Evolutionary conservation across 352 stramenopile genomes (phyloP).

Genomic region (Pseudoperonospora humuli): DNA sequence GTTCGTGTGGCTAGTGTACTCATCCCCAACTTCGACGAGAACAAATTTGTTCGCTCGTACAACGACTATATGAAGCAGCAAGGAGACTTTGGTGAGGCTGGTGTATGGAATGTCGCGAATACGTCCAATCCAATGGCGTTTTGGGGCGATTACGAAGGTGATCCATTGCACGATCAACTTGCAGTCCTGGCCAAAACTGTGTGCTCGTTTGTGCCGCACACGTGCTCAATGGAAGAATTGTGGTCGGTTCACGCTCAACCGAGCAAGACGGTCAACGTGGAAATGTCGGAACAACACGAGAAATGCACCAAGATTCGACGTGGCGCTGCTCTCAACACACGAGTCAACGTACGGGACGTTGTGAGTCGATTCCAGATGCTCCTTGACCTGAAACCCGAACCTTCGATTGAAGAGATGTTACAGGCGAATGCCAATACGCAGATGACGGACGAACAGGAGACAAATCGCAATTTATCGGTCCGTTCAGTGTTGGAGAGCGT

Average conservation of each 20-base stretch:
- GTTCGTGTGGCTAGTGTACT: constrained; percentile 20
- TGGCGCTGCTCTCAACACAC: constrained; percentile 1
- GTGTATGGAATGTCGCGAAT: constrained; percentile 29
- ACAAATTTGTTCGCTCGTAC: constrained; percentile 33
- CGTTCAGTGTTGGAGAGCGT: constrained; percentile 19
- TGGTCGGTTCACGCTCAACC: constrained; percentile 12
- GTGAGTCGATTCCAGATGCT: constrained; percentile 15
- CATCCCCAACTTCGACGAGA: constrained; percentile 23
- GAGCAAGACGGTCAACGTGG: neutral
- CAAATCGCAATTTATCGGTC: constrained; percentile 7
- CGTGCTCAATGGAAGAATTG: constrained; percentile 22
- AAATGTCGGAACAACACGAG: constrained; percentile 8
- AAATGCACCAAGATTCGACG: constrained; percentile 24
- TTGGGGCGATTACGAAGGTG: constrained; percentile 33
- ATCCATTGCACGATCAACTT: constrained; percentile 25
- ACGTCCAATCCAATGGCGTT: constrained; percentile 28
- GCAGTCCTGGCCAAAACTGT: constrained; percentile 23
- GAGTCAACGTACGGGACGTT: constrained; percentile 4
- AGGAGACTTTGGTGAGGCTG: constrained; percentile 27
- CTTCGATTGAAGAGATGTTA: constrained; percentile 12
- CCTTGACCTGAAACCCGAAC: constrained; percentile 12
- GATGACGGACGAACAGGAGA: constrained; percentile 2
- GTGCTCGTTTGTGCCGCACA: constrained; percentile 25
- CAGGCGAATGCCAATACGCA: constrained; percentile 3
- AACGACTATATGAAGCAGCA: constrained; percentile 38